A percentile compares a stretch with the other conserved stretches of the same genome.
phyloP scores from a whole-genome alignment of 2,329 filamentous ascomycete genomes.

The Fusarium protoensiforme region DNA sequence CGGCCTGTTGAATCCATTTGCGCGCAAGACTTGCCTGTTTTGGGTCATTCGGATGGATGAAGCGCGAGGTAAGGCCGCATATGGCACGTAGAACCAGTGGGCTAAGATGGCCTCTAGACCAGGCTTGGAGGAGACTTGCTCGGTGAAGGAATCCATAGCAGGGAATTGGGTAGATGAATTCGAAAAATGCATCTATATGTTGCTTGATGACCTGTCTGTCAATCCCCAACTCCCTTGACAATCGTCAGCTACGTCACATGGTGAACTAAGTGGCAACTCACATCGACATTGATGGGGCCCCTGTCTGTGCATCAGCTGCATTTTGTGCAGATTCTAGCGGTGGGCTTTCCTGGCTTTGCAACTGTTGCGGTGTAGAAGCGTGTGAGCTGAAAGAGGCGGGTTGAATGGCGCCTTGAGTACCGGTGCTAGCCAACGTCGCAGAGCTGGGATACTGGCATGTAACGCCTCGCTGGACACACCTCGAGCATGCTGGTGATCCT shows the following conservation, averaged over 20 bases:
- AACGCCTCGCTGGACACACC: not conserved
- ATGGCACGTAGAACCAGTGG: conserved; percentile 6
- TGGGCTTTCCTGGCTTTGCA: not conserved
- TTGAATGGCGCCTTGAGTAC: not conserved
- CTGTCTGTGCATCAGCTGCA: not conserved
- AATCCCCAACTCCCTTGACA: conserved; percentile 6
- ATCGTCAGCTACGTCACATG: fast-evolving
- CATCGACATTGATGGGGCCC: not conserved
- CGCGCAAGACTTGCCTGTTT: not conserved
- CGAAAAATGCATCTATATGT: conserved; percentile 25
- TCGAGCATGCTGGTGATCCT: not conserved
- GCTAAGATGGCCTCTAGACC: conserved; percentile 16
- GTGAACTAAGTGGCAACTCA: fast-evolving
- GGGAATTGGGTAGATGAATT: conserved; percentile 20
- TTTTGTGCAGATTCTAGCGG: no score
- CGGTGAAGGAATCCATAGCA: conserved; percentile 22
- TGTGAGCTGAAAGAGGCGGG: not conserved
- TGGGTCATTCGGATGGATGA: not conserved
- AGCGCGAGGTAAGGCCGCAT: conserved; percentile 13
- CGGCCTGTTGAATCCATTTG: conserved; percentile 29
- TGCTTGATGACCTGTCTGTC: conserved; percentile 6
- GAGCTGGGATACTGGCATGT: conserved; percentile 10
- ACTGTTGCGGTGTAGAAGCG: not conserved
- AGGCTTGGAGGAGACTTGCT: conserved; percentile 19
- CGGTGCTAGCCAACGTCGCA: not conserved